Evolutionary conservation across 1,284 basidiomycete species (phyloP).

Genomic region (Trichosporon sp.): DNA sequence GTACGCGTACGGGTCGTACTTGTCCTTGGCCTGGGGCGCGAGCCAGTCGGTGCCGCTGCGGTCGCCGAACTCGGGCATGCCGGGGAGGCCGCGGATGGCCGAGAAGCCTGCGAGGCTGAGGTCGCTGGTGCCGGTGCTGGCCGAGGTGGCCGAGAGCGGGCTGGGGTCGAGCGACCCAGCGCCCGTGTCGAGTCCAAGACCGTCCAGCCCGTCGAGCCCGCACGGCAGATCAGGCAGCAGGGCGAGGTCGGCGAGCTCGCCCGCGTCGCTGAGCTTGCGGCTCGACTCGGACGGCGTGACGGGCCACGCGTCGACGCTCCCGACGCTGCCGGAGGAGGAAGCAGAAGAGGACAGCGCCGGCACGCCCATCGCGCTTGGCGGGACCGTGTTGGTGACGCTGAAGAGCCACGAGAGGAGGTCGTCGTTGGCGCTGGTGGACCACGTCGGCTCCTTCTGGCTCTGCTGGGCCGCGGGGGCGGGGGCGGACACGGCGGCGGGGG

Average conservation of each 20-base stretch:
- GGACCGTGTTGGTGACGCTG: constrained; percentile 9
- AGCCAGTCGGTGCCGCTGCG: constrained; percentile 8
- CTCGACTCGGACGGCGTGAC: not conserved
- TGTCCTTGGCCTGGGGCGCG: not conserved
- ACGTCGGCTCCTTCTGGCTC: not conserved
- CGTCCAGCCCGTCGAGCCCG: too few species aligned
- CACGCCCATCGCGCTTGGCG: not conserved
- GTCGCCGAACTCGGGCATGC: constrained; percentile 8
- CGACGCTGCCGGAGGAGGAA: not conserved
- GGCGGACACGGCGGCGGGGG: not conserved
- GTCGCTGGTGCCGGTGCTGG: not conserved
- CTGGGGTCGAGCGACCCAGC: not conserved
- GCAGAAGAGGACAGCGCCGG: not conserved
- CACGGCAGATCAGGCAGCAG: not conserved
- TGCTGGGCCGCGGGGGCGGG: not conserved
- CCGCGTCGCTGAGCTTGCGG: not conserved
- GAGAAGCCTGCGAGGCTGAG: constrained; percentile 3
- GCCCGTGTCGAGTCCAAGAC: not conserved
- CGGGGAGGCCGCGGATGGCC: constrained; percentile 3
- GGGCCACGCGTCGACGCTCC: not conserved
- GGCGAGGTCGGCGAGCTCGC: not conserved
- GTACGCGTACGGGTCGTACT: constrained; percentile 3
- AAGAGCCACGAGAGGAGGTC: constrained; percentile 23
- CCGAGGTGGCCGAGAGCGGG: not conserved
- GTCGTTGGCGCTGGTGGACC: constrained; percentile 13